Evolutionary conservation across 768 basidiomycete genomes (phyloP), one percentile per base, ranked within the genome.

Genomic region (Phanerochaete sordida): DNA sequence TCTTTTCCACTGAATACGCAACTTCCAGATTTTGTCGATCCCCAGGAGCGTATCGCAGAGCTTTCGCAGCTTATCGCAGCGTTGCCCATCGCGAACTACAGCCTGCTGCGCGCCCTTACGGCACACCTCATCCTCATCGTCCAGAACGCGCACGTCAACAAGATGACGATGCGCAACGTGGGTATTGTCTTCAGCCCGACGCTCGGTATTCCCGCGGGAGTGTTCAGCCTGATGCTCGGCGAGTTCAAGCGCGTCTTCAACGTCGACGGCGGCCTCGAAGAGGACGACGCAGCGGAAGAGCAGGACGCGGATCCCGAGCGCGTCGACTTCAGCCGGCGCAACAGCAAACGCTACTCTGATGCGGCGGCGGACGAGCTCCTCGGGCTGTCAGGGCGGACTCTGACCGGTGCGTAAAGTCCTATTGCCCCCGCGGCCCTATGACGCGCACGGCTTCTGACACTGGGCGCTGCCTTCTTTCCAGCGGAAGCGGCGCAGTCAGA

Each of bases 101-200:
- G 88, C 59, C 80, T 98, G 21, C 85, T 98, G 60, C 90, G 96
- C 37, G 95, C 96, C 16, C 81, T 99, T 58, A 95, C 90, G 1
- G 93, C 95, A 26, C 96, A 99, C 74, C 80, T 99, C 62, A 97
- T 98, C 65, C 80, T 95, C 46, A 91, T 99, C 66, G 94, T 98
- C 47, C 89, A 93, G 73, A 95, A 98, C 70, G 84, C 94, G 19
- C 67, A 81, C 45, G 76, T 90, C 60, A 97, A 97, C 85, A 98
- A 95, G 79, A 99, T 99, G 97, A 95, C 91, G 44, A 88, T 98
- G 85, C 87, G 96, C 48, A 99, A 99, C 71, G 93, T 99, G 27
- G 95, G 96, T 19, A 98, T 99, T 61, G 96, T 98, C 24, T 98
- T 98, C 76, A 95, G 94, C 64, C 97, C 97, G 1, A 98, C 97